A percentile compares a stretch with the other conserved stretches of the same genome.
These are phyloP conservation scores for Phytopythium mirpurense DNA, from an alignment of 352 stramenopile genomes.

Conservation along the genomic window DNA sequence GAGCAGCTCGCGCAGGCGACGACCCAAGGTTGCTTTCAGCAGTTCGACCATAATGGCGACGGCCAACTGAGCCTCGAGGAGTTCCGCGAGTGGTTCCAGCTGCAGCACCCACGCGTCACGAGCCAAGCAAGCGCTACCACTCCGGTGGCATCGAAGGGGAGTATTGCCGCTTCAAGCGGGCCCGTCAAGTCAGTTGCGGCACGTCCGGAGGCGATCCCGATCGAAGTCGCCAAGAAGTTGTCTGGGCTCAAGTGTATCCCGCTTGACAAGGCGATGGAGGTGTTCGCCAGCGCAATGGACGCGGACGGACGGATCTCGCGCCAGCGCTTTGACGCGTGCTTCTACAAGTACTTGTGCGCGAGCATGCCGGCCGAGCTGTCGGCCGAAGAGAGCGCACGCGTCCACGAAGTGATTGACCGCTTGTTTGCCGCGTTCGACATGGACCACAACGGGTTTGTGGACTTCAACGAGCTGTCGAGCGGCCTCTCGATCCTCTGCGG, in stretches of 20 bases:
- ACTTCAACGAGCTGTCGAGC: slow-evolving; percentile 73
- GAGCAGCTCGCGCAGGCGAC: slow-evolving; percentile 69
- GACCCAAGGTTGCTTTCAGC: slow-evolving; percentile 67
- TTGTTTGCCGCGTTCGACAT: slow-evolving; percentile 79
- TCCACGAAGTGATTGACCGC: slow-evolving; percentile 69
- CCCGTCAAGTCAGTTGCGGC: background rate
- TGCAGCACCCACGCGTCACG: slow-evolving; percentile 32
- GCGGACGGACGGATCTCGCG: slow-evolving; percentile 50
- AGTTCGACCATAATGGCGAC: slow-evolving; percentile 76
- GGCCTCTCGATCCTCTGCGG: slow-evolving; percentile 69
- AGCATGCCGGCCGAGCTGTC: slow-evolving; percentile 27
- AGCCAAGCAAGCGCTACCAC: background rate
- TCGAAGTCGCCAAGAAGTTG: slow-evolving; percentile 68
- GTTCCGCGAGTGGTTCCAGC: slow-evolving; percentile 71
- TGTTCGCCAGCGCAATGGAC: slow-evolving; percentile 49
- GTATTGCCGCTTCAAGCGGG: slow-evolving; percentile 1
- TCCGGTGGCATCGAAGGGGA: background rate
- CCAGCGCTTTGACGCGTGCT: slow-evolving; percentile 68
- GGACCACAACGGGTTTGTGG: slow-evolving; percentile 63
- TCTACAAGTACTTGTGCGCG: slow-evolving; percentile 62
- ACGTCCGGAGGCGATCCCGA: slow-evolving; percentile 30
- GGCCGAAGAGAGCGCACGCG: slow-evolving; percentile 37
- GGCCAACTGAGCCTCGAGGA: slow-evolving; percentile 74
- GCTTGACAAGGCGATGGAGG: slow-evolving; percentile 48
- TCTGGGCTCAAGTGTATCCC: slow-evolving; percentile 60